Evolutionary conservation across 768 basidiomycete species (phyloP).

Genomic region (Tulasnella sp.): DNA sequence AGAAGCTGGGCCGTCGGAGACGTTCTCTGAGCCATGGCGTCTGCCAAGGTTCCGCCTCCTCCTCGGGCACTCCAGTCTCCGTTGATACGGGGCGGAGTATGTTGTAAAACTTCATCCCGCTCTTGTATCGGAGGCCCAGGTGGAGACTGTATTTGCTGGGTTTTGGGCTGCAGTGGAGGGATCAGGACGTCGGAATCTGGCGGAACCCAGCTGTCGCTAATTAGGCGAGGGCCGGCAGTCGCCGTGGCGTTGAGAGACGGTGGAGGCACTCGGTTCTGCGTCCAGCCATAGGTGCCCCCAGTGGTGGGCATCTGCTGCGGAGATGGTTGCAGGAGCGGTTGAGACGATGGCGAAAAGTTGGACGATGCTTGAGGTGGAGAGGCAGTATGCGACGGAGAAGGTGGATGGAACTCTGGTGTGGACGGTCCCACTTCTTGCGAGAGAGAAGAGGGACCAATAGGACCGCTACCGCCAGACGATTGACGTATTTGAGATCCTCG

Average conservation of each 20-base stretch:
- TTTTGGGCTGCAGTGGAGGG: background rate
- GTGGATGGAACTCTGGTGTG: conserved; percentile 22
- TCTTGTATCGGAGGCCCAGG: conserved; percentile 5
- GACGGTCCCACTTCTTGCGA: conserved; percentile 22
- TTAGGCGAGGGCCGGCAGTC: background rate
- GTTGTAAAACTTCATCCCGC: conserved; percentile 22
- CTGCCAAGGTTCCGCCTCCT: conserved; percentile 18
- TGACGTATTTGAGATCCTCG: conserved; percentile 31
- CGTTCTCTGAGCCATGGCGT: conserved; percentile 26
- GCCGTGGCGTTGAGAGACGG: conserved; percentile 1
- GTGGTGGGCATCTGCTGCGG: conserved; percentile 24
- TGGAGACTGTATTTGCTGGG: conserved; percentile 15
- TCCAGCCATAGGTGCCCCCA: conserved; percentile 7
- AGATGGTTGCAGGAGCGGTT: conserved; percentile 25
- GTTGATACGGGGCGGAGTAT: background rate
- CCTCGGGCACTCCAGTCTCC: conserved; percentile 12
- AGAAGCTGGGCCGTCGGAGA: conserved; percentile 26
- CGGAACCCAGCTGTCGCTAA: background rate
- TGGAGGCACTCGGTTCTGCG: conserved; percentile 26
- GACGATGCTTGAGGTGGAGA: conserved; percentile 22
- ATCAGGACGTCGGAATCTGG: background rate
- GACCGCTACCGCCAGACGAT: background rate
- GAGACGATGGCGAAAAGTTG: conserved; percentile 14
- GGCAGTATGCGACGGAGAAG: conserved; percentile 32
- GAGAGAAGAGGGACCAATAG: conserved; percentile 1